Evolutionary conservation across 2,329 filamentous ascomycete genomes (phyloP), one percentile per base, ranked within the genome.

Genomic region (Pyricularia pennisetigena): DNA sequence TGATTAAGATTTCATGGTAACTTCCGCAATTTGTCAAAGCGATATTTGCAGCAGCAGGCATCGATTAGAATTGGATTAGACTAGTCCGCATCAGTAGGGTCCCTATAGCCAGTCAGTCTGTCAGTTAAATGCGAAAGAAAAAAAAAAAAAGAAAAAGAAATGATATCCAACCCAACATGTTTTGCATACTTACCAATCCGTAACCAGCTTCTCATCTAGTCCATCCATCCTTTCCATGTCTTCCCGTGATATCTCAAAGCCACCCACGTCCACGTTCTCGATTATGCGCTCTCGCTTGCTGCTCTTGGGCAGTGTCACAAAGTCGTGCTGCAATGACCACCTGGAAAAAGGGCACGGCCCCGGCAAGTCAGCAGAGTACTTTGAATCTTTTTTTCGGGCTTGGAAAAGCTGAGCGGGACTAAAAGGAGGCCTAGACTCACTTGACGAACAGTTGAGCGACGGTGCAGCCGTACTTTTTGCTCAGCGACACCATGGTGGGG

Each of bases 291-390:
- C 82, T 74, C 81, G 81, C 69, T 81, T 85, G 26, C 85, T 81
- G 75, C 89, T 92, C 82, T 95, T 94, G 4, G 91, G 91, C 70
- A 94, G 79, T 4, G 89, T 87, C 63, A 93, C 85, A 73, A 88
- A 89, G 49, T 86, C 87, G 74, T 93, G 86, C 76, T 95, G 91
- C 71, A 94, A 77, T 68, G 87, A 89, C 92, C 92, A 95, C 68
- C 90, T 85, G 64, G 1, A 4, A 1, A 26, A 64, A 24, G 16
- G 4, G 8, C 14, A 62, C 12, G 16, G 8, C n/a, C 23, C 12
- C 24, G 4, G 16, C 59, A 14, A 26, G 12, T 28, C 57, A 24
- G n/a, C 24, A 24, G 2, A 14, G 8, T 61, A 61, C 3, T n/a
- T n/a, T 24, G 9, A 20, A 5, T 6, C 41, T n/a, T 16, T 8